A percentile compares a stretch with the other conserved stretches of the same genome.
phyloP scores from a whole-genome alignment of 1,284 basidiomycete species.

The Trichosporon sp. region DNA sequence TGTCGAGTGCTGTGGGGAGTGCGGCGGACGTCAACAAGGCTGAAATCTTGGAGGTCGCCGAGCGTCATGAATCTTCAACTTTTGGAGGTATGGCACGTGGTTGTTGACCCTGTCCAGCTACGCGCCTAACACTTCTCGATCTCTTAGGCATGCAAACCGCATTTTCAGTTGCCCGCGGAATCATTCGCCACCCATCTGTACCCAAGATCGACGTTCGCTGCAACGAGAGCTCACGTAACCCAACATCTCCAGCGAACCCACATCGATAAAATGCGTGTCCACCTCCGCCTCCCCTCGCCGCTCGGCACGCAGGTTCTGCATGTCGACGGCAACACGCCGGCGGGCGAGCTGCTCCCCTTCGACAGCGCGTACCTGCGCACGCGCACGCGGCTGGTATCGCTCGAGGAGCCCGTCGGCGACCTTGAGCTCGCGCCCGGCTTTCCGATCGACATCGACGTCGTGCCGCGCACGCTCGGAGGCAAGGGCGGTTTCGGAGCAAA shows the following conservation, averaged over 20 bases:
- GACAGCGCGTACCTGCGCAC: constrained; percentile 37
- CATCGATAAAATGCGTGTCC: constrained; percentile 27
- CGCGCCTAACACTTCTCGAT: background rate
- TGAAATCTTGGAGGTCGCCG: background rate
- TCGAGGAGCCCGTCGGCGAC: constrained; percentile 18
- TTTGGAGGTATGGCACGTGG: constrained; percentile 14
- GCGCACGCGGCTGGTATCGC: constrained; percentile 21
- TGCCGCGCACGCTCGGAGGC: constrained; percentile 66
- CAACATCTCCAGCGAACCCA: background rate
- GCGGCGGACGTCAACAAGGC: background rate
- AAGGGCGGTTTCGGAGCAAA: constrained; percentile 98
- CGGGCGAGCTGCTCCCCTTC: constrained; percentile 21
- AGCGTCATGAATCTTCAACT: constrained; percentile 15
- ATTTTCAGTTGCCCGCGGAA: background rate
- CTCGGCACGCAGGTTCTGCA: constrained; percentile 24
- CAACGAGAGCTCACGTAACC: background rate
- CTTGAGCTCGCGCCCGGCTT: constrained; percentile 23
- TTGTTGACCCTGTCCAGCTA: background rate
- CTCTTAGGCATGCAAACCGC: background rate
- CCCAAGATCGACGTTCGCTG: background rate
- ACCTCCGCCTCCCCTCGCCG: constrained; percentile 41
- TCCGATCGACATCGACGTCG: constrained; percentile 41
- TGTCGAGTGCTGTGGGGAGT: background rate
- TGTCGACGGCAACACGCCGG: constrained; percentile 21
- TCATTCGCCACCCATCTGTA: background rate